A percentile compares a stretch with the other conserved stretches of the same genome.
Conservation (phyloP, 2,329 filamentous ascomycete species). For the Aspergillus sp. region DNA sequence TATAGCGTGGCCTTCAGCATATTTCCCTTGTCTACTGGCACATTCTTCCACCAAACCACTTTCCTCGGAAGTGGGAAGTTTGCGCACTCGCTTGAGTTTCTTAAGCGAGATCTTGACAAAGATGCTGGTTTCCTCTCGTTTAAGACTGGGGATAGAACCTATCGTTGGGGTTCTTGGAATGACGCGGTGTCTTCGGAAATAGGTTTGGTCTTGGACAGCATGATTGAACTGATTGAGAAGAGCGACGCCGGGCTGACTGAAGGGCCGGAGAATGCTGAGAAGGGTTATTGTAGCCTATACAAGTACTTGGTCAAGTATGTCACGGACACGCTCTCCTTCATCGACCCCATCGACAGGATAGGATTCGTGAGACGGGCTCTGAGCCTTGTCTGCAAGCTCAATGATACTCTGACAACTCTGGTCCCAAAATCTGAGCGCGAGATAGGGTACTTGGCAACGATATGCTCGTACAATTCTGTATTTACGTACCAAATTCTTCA, state of each 20-base stretch:
- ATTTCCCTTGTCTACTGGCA: constrained; percentile 51
- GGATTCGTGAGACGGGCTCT: constrained; percentile 46
- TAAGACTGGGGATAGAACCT: constrained; percentile 32
- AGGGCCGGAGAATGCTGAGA: constrained; percentile 11
- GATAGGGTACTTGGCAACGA: constrained; percentile 21
- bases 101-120: constrained; percentile 47
- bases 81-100: constrained; percentile 45
- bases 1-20: constrained; percentile 59
- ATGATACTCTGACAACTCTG: constrained; percentile 34
- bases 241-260: constrained; percentile 6
- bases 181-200: constrained; percentile 55
- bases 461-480: constrained; percentile 36
- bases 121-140: constrained; percentile 44
- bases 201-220: constrained; percentile 35
- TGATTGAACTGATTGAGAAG: constrained; percentile 29
- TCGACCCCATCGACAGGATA: constrained; percentile 56
- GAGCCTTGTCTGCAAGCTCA: constrained; percentile 41
- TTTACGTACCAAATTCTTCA: constrained; percentile 44
- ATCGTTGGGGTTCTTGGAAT: constrained; percentile 57
- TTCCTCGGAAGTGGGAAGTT: constrained; percentile 62
- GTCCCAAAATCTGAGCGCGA: constrained; percentile 19
- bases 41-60: constrained; percentile 58
- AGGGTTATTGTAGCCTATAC: constrained; percentile 25
- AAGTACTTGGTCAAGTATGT: constrained; percentile 53
- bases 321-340: constrained; percentile 52